These are phyloP conservation scores for Raddia distichophylla DNA, from an alignment of 176 grass and related monocot genomes.

Conservation along the genomic window DNA sequence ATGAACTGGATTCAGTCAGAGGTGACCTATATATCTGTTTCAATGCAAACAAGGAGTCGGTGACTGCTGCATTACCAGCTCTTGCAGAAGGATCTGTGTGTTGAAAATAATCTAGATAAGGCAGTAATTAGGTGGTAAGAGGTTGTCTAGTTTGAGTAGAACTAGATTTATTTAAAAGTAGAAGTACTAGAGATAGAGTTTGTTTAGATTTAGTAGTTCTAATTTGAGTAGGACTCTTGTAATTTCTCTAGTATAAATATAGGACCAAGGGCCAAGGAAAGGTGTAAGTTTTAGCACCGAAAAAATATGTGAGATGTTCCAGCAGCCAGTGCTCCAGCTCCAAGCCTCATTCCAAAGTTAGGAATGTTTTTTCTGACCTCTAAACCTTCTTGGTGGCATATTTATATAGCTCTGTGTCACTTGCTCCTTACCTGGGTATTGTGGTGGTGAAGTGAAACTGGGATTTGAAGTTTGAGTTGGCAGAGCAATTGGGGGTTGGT, in stretches of 20 bases:
- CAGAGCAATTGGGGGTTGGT: slow-evolving; percentile 34
- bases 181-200: no score
- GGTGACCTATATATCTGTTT: slow-evolving; percentile 79
- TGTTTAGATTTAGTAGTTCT: no score
- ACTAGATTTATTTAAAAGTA: no score
- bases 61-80: slow-evolving; percentile 58
- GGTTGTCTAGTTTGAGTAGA: no score
- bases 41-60: slow-evolving; percentile 56
- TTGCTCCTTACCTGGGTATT: slow-evolving; percentile 40
- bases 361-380: slow-evolving; percentile 39
- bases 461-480: slow-evolving; percentile 55
- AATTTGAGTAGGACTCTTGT: no score
- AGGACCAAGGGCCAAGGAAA: no score
- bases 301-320: no score
- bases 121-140: no score
- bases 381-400: slow-evolving; percentile 52
- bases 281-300: no score
- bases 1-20: slow-evolving; percentile 31
- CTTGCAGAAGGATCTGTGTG: slow-evolving; percentile 60
- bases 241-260: no score
- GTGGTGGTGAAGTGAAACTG: slow-evolving; percentile 45
- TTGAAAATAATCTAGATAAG: no score
- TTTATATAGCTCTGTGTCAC: slow-evolving; percentile 73
- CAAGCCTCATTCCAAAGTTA: slow-evolving; percentile 70
- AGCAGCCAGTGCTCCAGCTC: slow-evolving; percentile 75